Percentiles rank a stretch among this genome's conserved stretches.
phyloP scores from a whole-genome alignment of 176 grass and related monocot genomes.

The Tillandsia fasciculata region DNA sequence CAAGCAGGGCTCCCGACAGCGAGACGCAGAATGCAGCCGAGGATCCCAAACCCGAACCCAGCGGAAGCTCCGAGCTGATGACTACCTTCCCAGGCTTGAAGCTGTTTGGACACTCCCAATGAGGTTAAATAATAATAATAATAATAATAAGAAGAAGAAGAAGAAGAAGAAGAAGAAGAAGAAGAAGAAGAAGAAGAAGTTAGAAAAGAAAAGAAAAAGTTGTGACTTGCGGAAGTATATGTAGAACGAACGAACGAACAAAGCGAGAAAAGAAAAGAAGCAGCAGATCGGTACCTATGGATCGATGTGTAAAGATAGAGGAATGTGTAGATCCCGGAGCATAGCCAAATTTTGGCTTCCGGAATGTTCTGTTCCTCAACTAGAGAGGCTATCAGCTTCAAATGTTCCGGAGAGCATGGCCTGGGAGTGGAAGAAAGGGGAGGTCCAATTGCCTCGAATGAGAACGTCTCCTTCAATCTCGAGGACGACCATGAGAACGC shows the following conservation, averaged over 20 bases:
- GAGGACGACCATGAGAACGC: conserved; percentile 56
- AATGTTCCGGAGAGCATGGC: conserved; percentile 26
- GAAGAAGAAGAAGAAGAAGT: neutral
- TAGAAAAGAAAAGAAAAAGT: neutral
- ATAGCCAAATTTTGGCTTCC: conserved; percentile 59
- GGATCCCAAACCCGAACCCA: conserved; percentile 67
- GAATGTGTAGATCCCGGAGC: conserved; percentile 49
- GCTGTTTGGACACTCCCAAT: conserved; percentile 12
- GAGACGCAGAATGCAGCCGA: conserved; percentile 72
- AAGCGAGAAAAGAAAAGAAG: conserved; percentile 1
- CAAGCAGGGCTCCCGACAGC: conserved; percentile 44
- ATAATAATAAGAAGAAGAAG: too few relatives aligned
- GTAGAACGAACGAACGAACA: neutral
- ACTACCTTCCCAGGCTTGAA: conserved; percentile 49
- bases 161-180: too few relatives aligned
- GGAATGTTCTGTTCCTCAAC: conserved; percentile 43
- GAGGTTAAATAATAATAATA: neutral
- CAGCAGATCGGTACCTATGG: conserved; percentile 32
- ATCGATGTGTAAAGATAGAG: conserved; percentile 79
- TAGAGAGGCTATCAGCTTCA: conserved; percentile 28
- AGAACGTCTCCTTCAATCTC: conserved; percentile 30
- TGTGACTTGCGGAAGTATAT: neutral
- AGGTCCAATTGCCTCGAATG: neutral
- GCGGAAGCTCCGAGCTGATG: conserved; percentile 57
- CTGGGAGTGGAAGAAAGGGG: conserved; percentile 4